Base-by-base conservation (phyloP, 2,329 filamentous ascomycete species). In the Stachybotrys chlorohalonatus region DNA sequence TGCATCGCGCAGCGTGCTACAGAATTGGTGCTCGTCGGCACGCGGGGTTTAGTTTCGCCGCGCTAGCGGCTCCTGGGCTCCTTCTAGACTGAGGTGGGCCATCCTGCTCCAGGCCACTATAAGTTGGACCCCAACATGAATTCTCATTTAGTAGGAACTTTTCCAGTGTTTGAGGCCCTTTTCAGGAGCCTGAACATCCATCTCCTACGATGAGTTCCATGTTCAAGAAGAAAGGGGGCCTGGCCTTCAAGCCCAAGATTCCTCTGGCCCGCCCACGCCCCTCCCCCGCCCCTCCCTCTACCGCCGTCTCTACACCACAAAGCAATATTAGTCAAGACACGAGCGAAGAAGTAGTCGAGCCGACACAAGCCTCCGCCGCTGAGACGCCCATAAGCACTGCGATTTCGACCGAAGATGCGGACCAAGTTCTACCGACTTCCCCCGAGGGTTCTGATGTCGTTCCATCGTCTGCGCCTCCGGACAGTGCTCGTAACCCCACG, bases 161-260 rank as follows among this genome's bases (percentile, higher is more conserved):
- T 24, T 24, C 24, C 24, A 24, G 24, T 24, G 24, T 24, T 24
- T 24, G 24, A 24, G 24, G 24, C 24, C 24, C 24, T 24, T 24
- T 24, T 24, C 24, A 24, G 13, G 13, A 13, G 36, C 36, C 13
- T 13, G 36, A 2, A 42, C 13, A 9, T 9, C 8, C 36, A 13
- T 9, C 36, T 2, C 36, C 55, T 72, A 76, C 72, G 62, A 86
- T 87, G 76, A 83, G 80, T 72, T 80, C 77, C 57, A 86, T 86
- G 73, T 78, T 86, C 69, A 88, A 88, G 73, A 87, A 89, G 71
- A 75, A 78, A 62, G 77, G 75, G 64, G 76, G 77, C 61, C 73
- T 77, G 55, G 76, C 76, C 72, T 89, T 90, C 73, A 87, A 87
- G 67, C 86, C 86, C 49, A 90, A 87, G 73, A 81, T 81, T 59